Evolutionary conservation across 1,284 basidiomycete genomes (phyloP), one percentile per base, ranked within the genome.

Genomic region (Fereydounia khargensis): DNA sequence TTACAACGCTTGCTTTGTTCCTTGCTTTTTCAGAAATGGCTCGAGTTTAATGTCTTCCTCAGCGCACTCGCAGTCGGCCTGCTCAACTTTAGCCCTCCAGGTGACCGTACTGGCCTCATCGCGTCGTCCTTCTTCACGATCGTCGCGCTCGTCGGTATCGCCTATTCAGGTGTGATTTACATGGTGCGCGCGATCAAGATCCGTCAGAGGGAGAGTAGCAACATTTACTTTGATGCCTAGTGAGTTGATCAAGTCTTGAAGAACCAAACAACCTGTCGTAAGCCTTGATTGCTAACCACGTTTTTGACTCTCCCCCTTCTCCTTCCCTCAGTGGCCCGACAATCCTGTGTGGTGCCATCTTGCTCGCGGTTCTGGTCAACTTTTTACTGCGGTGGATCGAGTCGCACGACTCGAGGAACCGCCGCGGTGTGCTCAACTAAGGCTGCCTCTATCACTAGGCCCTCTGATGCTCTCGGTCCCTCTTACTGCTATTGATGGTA

Each of bases 101-200:
- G 84, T 17, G 91, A 96, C 77, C 78, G 80, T 14, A 81, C 81
- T 7, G 91, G 91, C 5, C 81, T 95, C 31, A 84, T 94, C 69
- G 86, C 87, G 52, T 88, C 91, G 8, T 82, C 83, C 10, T 79
- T 89, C 47, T 98, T 98, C 80, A 96, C 92, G 0, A 76, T 91
- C 44, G 84, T 88, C 7, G 88, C 95, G 13, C 82, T 98, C n/a
- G 77, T 89, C 36, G 84, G 91, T 2, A 89, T 97, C 62, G 85
- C 86, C 14, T 98, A 98, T 78, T 84, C 87, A 1, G 88, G 87
- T 3, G 81, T 82, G 47, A 87, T 94, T 65, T 98, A 94, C 76
- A 82, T 89, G n/a, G 87, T 86, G 75, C 85, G 94, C 39, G 86
- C 90, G 10, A 70, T 83, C 46, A 84, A 84, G 62, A 82, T 98